Conservation (phyloP, 805 yeast species). For the Teunomyces atbi region DNA sequence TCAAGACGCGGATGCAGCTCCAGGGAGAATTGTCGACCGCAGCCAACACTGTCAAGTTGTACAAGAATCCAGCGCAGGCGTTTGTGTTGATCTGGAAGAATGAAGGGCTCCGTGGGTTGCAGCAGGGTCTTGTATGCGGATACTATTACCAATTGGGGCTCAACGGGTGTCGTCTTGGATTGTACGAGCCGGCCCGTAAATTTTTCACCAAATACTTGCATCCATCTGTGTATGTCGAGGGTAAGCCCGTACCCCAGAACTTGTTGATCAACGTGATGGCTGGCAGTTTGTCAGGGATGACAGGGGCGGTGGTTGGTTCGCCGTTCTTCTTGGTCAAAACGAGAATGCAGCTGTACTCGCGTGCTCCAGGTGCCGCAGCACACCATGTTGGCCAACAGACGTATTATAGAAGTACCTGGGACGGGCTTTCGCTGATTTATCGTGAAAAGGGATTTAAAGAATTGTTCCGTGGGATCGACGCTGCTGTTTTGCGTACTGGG, state of each 20-base stretch:
- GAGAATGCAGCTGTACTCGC: constrained; percentile 92
- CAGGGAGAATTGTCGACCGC: constrained; percentile 83
- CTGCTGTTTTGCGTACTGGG: constrained; percentile 92
- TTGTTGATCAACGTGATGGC: constrained; percentile 65
- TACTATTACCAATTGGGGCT: constrained; percentile 86
- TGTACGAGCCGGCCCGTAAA: constrained; percentile 84
- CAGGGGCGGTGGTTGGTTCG: constrained; percentile 87
- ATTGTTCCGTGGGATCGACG: constrained; percentile 86
- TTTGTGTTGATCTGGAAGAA: constrained; percentile 63
- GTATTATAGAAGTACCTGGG: constrained; percentile 65
- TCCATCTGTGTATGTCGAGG: constrained; percentile 49
- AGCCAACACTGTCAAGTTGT: constrained; percentile 48
- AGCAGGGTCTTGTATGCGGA: constrained; percentile 87
- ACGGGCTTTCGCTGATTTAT: constrained; percentile 66
- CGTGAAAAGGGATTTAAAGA: constrained; percentile 73
- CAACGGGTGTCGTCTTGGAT: constrained; percentile 92
- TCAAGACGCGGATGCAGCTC: constrained; percentile 93
- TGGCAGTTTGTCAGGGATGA: constrained; percentile 82
- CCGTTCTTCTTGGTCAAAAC: constrained; percentile 93
- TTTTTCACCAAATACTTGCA: constrained; percentile 52
- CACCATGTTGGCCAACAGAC: constrained; percentile 86
- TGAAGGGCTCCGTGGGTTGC: constrained; percentile 87
- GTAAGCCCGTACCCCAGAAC: constrained; percentile 30
- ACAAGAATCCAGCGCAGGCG: constrained; percentile 86
- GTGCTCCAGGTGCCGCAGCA: constrained; percentile 30